A percentile compares a stretch with the other conserved stretches of the same genome.
Conservation (phyloP, 306 rosid genomes). For the Castanopsis chinensis region DNA sequence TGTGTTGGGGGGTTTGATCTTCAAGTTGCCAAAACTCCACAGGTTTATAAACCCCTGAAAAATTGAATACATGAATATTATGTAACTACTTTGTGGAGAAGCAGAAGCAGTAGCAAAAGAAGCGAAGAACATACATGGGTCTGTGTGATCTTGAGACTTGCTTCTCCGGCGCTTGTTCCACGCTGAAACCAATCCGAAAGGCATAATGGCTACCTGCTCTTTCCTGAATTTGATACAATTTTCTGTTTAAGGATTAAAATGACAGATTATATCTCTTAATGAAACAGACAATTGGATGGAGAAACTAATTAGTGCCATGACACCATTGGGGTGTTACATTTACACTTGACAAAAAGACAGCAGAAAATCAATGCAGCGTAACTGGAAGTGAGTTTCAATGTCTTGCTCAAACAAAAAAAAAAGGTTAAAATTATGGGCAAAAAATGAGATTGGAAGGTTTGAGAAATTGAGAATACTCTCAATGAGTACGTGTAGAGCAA, state of each 20-base stretch:
- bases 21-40: constrained; percentile 81
- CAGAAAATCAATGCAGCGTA: constrained; percentile 14
- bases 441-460: constrained; percentile 29
- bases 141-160: constrained; percentile 70
- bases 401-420: constrained; percentile 6
- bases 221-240: constrained; percentile 16
- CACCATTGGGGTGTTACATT: constrained; percentile 7
- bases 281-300: constrained; percentile 30
- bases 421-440: neutral
- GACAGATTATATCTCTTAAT: constrained; percentile 23
- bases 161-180: constrained; percentile 95
- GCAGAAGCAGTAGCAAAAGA: neutral
- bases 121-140: constrained; percentile 61
- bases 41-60: constrained; percentile 81
- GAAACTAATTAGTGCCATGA: constrained; percentile 21
- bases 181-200: constrained; percentile 86
- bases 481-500: constrained; percentile 54
- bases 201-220: constrained; percentile 41
- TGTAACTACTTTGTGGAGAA: neutral
- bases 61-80: neutral
- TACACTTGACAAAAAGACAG: neutral
- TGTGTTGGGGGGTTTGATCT: constrained; percentile 51
- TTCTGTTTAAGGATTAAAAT: constrained; percentile 22
- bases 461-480: constrained; percentile 11
- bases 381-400: constrained; percentile 17